phyloP scores from a whole-genome alignment of 2,329 filamentous ascomycete genomes.

The Leptodontidium sp. region DNA sequence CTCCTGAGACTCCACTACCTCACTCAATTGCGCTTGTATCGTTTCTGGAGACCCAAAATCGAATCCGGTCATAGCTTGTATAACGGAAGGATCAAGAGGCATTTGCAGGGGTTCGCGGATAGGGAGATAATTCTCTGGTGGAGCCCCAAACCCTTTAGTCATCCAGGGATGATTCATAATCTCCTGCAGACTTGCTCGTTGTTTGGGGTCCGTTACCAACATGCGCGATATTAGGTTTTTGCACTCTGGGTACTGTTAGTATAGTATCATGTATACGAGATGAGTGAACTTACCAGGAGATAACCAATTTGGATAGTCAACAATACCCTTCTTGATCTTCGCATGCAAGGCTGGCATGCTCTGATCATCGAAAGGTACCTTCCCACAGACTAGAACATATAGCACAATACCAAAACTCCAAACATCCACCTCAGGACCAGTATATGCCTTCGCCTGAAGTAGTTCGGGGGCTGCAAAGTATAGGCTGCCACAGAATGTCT shows the following conservation, averaged over 20 bases:
- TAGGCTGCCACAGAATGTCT: constrained; percentile 96
- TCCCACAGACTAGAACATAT: constrained; percentile 95
- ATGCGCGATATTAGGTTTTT: constrained; percentile 91
- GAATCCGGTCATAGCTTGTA: constrained; percentile 96
- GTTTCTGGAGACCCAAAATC: constrained; percentile 90
- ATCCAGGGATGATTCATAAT: constrained; percentile 98
- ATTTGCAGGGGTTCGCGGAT: constrained; percentile 83
- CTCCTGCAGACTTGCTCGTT: constrained; percentile 86
- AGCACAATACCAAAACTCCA: constrained; percentile 99
- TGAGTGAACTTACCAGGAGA: constrained; percentile 73
- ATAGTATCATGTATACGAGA: not conserved
- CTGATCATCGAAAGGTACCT: constrained; percentile 98
- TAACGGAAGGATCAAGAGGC: constrained; percentile 82
- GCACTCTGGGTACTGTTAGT: constrained; percentile 71
- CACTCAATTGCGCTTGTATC: constrained; percentile 82
- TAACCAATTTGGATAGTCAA: constrained; percentile 95
- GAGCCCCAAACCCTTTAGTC: constrained; percentile 84
- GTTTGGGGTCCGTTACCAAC: constrained; percentile 92
- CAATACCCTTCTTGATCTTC: constrained; percentile 96
- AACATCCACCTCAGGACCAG: constrained; percentile 93
- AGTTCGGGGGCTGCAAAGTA: constrained; percentile 98
- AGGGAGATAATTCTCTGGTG: constrained; percentile 90
- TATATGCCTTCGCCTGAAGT: constrained; percentile 92
- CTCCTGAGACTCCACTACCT: constrained; percentile 90
- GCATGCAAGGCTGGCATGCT: constrained; percentile 98